phyloP scores from a whole-genome alignment of 345 rosid species.

The Aurinia saxatilis region DNA sequence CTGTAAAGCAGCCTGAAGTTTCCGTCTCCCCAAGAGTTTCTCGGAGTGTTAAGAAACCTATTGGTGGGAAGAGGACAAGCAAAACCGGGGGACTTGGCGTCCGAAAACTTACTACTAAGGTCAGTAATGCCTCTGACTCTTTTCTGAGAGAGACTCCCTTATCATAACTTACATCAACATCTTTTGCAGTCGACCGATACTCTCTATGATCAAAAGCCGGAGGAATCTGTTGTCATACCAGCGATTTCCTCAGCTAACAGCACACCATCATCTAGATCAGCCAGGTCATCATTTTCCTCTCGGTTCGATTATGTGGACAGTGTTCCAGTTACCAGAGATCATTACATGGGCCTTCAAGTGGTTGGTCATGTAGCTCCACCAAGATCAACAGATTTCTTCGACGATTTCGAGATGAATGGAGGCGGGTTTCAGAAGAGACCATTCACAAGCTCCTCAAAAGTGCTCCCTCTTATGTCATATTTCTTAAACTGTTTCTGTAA shows the following conservation, averaged over 20 bases:
- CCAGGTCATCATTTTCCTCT: conserved; percentile 56
- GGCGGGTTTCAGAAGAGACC: conserved; percentile 63
- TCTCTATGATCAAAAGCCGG: conserved; percentile 95
- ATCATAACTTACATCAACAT: too few species aligned
- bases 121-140: conserved; percentile 15
- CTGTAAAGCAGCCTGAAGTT: conserved; percentile 33
- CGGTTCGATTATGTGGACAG: conserved; percentile 82
- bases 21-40: conserved; percentile 50
- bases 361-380: conserved; percentile 91
- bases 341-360: conserved; percentile 49
- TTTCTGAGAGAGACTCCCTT: too few species aligned
- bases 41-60: conserved; percentile 72
- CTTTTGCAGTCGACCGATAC: conserved; percentile 75
- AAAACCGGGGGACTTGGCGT: conserved; percentile 94
- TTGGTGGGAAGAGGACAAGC: conserved; percentile 66
- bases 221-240: conserved; percentile 39
- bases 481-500: background rate
- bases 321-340: conserved; percentile 51
- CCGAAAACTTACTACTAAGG: conserved; percentile 76
- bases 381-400: conserved; percentile 71
- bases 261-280: conserved; percentile 37
- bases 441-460: conserved; percentile 51
- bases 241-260: conserved; percentile 41
- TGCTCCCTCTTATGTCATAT: conserved; percentile 12
- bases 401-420: conserved; percentile 73